Evolutionary conservation across 352 stramenopile genomes (phyloP).

Genomic region (Phytophthora uliginosa): DNA sequence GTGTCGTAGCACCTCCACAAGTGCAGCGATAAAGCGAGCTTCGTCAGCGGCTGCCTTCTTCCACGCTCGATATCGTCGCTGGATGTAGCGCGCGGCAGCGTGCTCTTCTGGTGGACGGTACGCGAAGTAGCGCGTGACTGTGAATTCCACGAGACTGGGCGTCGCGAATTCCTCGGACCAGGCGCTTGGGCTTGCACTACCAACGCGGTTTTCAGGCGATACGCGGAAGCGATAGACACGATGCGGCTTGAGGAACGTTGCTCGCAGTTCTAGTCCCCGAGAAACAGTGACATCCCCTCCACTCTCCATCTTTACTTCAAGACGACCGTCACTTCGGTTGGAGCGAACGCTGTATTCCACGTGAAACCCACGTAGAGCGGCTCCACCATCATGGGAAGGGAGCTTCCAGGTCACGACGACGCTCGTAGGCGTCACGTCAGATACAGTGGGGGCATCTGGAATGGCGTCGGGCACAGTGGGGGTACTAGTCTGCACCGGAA

Average conservation of each 20-base stretch:
- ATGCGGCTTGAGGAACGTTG: slow-evolving; percentile 66
- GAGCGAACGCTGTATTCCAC: slow-evolving; percentile 60
- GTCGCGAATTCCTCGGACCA: slow-evolving; percentile 47
- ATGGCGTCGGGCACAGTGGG: slow-evolving; percentile 53
- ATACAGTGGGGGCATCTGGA: slow-evolving; percentile 30
- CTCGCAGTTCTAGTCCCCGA: slow-evolving; percentile 36
- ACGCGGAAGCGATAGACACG: slow-evolving; percentile 68
- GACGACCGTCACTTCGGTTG: slow-evolving; percentile 6
- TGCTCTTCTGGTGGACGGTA: slow-evolving; percentile 61
- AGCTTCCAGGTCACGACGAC: slow-evolving; percentile 49
- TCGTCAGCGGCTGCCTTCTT: slow-evolving; percentile 19
- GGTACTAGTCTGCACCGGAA: slow-evolving; percentile 48
- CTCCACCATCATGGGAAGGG: slow-evolving; percentile 65
- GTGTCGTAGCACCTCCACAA: slow-evolving; percentile 27
- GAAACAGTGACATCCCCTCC: slow-evolving; percentile 54
- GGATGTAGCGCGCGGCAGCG: slow-evolving; percentile 51
- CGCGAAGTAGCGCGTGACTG: slow-evolving; percentile 61
- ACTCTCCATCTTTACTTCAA: slow-evolving; percentile 42
- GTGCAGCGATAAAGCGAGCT: slow-evolving; percentile 12
- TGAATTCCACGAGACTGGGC: slow-evolving; percentile 79
- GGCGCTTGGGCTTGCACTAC: slow-evolving; percentile 46
- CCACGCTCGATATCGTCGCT: slow-evolving; percentile 50
- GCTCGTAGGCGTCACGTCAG: slow-evolving; percentile 56
- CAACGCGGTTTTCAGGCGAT: slow-evolving; percentile 55
- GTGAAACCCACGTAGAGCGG: slow-evolving; percentile 50